Percentiles rank a stretch among this genome's conserved stretches.
Evolutionary conservation across 257 asterid species (phyloP).

Genomic region (Mitragyna speciosa): DNA sequence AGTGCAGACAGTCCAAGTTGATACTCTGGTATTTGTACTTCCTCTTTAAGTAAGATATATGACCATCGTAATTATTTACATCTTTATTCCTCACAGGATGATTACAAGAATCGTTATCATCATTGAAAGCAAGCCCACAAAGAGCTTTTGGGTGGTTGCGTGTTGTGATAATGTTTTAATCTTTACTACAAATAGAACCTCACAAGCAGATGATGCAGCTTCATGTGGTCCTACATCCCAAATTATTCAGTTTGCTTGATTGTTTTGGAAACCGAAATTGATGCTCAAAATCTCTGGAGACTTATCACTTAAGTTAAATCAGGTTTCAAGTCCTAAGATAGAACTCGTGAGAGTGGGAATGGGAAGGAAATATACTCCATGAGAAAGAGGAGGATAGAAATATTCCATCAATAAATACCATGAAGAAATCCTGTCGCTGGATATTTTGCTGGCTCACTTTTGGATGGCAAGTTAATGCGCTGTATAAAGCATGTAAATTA

Average conservation of each 20-base stretch:
- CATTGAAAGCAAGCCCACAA: neutral
- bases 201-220: neutral
- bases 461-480: slow-evolving; percentile 5
- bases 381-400: neutral
- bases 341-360: neutral
- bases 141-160: neutral
- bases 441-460: slow-evolving; percentile 17
- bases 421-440: neutral
- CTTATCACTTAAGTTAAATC: too few relatives aligned
- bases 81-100: neutral
- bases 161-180: neutral
- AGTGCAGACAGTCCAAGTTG: neutral
- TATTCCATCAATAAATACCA: neutral
- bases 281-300: neutral
- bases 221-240: neutral
- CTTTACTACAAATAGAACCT: neutral
- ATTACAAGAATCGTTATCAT: slow-evolving; percentile 10
- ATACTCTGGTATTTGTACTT: neutral
- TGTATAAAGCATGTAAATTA: neutral
- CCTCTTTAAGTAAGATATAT: neutral
- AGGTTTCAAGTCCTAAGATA: neutral
- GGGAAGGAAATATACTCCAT: neutral
- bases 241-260: neutral
- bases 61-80: neutral
- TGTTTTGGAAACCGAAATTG: neutral